Evolutionary conservation across 169 alveolate genomes (phyloP).

Genomic region (Amoebophrya sp.): DNA sequence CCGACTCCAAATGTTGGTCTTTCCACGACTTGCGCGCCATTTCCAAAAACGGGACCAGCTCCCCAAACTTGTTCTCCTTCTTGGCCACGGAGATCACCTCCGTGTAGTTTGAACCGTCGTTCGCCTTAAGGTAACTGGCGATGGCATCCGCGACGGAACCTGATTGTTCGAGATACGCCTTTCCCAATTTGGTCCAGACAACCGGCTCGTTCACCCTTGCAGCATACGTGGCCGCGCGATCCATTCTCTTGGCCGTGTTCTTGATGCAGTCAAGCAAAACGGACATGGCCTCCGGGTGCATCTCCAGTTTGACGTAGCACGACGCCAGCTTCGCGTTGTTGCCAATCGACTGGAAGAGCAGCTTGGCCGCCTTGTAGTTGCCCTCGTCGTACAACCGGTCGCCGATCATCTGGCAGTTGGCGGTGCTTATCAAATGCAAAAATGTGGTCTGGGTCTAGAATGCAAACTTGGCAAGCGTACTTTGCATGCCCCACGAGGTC

Average conservation of each 20-base stretch:
- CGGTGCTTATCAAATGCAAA: too few relatives aligned
- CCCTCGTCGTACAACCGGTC: conserved; percentile 72
- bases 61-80: conserved; percentile 92
- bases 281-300: conserved; percentile 87
- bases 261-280: conserved; percentile 69
- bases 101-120: conserved; percentile 80
- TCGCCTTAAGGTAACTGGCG: conserved; percentile 87
- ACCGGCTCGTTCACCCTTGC: conserved; percentile 54
- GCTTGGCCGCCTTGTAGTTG: conserved; percentile 82
- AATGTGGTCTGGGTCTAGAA: too few relatives aligned
- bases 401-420: conserved; percentile 47
- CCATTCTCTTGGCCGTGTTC: too few relatives aligned
- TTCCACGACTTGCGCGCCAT: conserved; percentile 62
- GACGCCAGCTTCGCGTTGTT: conserved; percentile 94
- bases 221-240: conserved; percentile 56
- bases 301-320: conserved; percentile 81
- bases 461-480: too few relatives aligned
- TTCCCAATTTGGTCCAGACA: conserved; percentile 91
- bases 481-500: too few relatives aligned
- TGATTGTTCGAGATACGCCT: conserved; percentile 84
- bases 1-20: conserved; percentile 52
- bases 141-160: conserved; percentile 81
- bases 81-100: conserved; percentile 97
- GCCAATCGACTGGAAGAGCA: conserved; percentile 84
- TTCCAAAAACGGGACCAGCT: conserved; percentile 73